A percentile compares a stretch with the other conserved stretches of the same genome.
Evolutionary conservation across 225 moss, liverwort and hornwort genomes (phyloP).

Genomic region (Physcomitrellopsis africana): DNA sequence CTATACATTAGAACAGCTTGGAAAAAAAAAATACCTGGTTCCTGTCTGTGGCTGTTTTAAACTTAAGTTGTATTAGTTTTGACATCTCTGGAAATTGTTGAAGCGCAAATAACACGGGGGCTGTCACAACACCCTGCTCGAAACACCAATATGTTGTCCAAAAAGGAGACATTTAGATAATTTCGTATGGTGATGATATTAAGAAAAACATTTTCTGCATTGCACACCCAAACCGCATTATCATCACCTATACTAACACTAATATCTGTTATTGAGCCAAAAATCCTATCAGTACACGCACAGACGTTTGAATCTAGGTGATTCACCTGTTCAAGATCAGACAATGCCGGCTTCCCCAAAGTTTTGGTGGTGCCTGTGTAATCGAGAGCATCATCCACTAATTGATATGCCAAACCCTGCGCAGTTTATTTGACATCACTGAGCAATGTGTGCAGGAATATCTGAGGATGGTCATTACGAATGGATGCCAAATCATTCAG

Average conservation of each 20-base stretch:
- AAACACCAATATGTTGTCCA: neutral
- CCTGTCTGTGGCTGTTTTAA: slow-evolving; percentile 68
- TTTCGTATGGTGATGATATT: neutral
- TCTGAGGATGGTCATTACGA: neutral
- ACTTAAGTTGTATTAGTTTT: slow-evolving; percentile 76
- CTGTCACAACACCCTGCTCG: slow-evolving; percentile 90
- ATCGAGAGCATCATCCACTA: slow-evolving; percentile 96
- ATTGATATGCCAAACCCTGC: slow-evolving; percentile 96
- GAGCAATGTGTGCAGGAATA: neutral
- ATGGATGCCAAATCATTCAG: neutral
- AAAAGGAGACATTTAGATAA: neutral
- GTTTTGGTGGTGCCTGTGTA: slow-evolving; percentile 82
- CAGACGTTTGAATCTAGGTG: neutral
- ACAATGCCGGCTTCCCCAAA: slow-evolving; percentile 91
- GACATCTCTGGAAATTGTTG: slow-evolving; percentile 85
- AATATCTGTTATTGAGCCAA: too few relatives aligned
- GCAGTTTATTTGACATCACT: neutral
- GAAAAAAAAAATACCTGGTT: slow-evolving; percentile 56
- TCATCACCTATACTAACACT: too few relatives aligned
- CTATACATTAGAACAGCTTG: neutral
- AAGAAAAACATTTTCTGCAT: slow-evolving; percentile 1
- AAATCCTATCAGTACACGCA: too few relatives aligned
- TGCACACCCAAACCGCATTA: slow-evolving; percentile 8
- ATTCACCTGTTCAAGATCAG: slow-evolving; percentile 84
- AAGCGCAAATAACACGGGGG: slow-evolving; percentile 90